Percentiles rank a stretch among this genome's conserved stretches.
phyloP scores from a whole-genome alignment of 768 basidiomycete genomes.

The Xerocomellus amylosporus region DNA sequence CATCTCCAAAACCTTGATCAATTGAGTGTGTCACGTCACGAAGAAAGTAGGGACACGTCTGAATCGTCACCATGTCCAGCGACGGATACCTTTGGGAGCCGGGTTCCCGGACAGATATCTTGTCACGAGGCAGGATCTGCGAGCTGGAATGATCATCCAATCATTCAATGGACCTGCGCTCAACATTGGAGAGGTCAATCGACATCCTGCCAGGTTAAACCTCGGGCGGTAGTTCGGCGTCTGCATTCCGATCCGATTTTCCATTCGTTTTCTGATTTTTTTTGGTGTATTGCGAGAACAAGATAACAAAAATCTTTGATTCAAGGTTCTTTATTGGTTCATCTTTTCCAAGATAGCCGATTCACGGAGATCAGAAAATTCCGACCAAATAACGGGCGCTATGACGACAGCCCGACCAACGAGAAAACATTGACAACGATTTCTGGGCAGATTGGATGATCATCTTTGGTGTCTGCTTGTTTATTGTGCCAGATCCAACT shows the following conservation, averaged over 20 bases:
- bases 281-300: no score
- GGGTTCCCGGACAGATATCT: background rate
- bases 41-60: background rate
- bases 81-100: background rate
- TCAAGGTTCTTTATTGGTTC: no score
- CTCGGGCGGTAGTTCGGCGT: background rate
- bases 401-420: slow-evolving; percentile 4
- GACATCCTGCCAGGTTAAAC: background rate
- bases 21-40: background rate
- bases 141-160: background rate
- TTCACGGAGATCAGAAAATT: background rate
- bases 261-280: no score
- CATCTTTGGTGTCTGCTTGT: background rate
- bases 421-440: background rate
- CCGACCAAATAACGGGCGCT: background rate
- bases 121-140: background rate
- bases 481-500: slow-evolving; percentile 1
- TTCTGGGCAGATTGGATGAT: background rate
- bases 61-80: background rate
- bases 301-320: no score
- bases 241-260: background rate
- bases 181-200: background rate
- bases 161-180: background rate
- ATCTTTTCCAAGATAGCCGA: background rate
- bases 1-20: background rate